A percentile compares a stretch with the other conserved stretches of the same genome.
Evolutionary conservation across 2,329 filamentous ascomycete genomes (phyloP).

Genomic region (Fusarium illudens): DNA sequence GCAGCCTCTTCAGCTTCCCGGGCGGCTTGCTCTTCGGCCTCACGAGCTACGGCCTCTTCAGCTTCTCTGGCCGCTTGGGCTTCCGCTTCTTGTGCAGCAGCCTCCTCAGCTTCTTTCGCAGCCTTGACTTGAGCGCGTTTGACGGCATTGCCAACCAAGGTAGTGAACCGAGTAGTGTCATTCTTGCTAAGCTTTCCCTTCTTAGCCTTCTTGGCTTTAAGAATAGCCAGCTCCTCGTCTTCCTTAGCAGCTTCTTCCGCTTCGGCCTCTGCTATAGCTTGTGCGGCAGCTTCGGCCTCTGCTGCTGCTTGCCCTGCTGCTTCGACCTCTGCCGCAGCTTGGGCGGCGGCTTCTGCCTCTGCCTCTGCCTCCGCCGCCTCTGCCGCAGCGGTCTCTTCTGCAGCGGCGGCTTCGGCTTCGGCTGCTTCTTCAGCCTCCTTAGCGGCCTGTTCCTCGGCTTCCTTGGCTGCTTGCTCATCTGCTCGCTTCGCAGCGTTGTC

Average conservation of each 20-base stretch:
- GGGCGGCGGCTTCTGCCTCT: slow-evolving; percentile 27
- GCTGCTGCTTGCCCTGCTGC: slow-evolving; percentile 27
- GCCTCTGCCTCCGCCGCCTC: slow-evolving; percentile 23
- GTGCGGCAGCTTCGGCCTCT: slow-evolving; percentile 26
- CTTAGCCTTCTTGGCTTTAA: slow-evolving; percentile 46
- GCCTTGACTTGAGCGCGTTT: slow-evolving; percentile 37
- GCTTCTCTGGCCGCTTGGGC: slow-evolving; percentile 28
- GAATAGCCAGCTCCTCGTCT: slow-evolving; percentile 34
- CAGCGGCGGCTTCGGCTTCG: slow-evolving; percentile 37
- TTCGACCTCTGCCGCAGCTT: slow-evolving; percentile 28
- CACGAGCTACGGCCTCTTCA: slow-evolving; percentile 40
- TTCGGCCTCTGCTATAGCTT: slow-evolving; percentile 31
- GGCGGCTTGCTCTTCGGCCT: slow-evolving; percentile 27
- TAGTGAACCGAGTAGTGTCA: slow-evolving; percentile 34
- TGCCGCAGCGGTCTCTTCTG: slow-evolving; percentile 7
- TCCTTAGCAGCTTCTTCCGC: slow-evolving; percentile 35
- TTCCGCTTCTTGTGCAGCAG: slow-evolving; percentile 22
- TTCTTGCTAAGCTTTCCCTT: slow-evolving; percentile 42
- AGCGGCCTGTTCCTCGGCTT: neutral
- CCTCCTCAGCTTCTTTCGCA: slow-evolving; percentile 30
- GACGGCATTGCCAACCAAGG: slow-evolving; percentile 30
- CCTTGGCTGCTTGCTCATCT: slow-evolving; percentile 21
- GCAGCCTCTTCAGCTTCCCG: slow-evolving; percentile 26
- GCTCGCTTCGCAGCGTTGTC: slow-evolving; percentile 24
- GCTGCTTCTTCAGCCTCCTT: neutral